Base-by-base conservation (phyloP, 2,329 filamentous ascomycete species). In the Aspergillus bombycis region DNA sequence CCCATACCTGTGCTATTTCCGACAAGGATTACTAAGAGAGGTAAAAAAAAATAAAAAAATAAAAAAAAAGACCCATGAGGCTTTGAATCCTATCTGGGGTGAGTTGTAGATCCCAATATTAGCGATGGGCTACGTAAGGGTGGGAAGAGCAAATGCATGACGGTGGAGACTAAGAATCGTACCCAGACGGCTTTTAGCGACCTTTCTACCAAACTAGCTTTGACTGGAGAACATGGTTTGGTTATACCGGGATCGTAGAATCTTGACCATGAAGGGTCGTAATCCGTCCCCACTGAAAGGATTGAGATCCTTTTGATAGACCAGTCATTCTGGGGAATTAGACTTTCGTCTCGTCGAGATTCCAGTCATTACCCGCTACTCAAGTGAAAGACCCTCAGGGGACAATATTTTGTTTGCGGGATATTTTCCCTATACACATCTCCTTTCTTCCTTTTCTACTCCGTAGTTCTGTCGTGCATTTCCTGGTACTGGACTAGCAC, bases 81-180 rank as follows among this genome's bases (percentile, higher is more conserved):
- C 56, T 62, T 55, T 41, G 6, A 50, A 54, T 58, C 28, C 28
- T 30, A 28, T 46, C 61, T n/a, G 12, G 34, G n/a, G 28, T 46
- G n/a, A 30, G 55, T 9, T 46, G 61, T 57, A 58, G 61, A 62
- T 62, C 61, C 43, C 48, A 62, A 62, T 62, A 54, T 43, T 28
- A 32, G 48, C 23, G 32, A 34, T 21, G 55, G 30, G n/a, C 21
- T 30, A 36, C 46, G 57, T 30, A 32, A 48, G 43, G 14, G 43
- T n/a, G 23, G 16, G n/a, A 48, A 53, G 52, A 14, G 28, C 23
- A 36, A 32, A 55, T 55, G 21, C 52, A 23, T 30, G 52, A 55
- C 52, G 23, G 52, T 38, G 52, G 52, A 55, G 30, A 36, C 32
- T 16, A 30, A 21, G 30, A n/a, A 50, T 54, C 52, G 52, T 55